phyloP scores from a whole-genome alignment of 1,284 basidiomycete genomes.

The Boletus mariae region DNA sequence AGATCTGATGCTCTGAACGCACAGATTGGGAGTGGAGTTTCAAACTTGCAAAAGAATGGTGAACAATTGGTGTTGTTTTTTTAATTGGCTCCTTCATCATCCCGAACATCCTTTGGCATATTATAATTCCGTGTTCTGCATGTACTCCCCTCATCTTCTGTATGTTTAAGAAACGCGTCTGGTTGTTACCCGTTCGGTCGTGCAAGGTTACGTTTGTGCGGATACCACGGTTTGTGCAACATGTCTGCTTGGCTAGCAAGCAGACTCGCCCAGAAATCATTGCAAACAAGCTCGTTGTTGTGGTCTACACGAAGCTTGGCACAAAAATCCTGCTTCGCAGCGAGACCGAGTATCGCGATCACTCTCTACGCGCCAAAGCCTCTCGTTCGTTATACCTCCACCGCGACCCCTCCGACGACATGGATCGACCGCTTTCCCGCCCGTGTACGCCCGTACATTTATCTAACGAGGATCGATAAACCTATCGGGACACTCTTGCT shows the following conservation, averaged over 20 bases:
- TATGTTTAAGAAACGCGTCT: slow-evolving; percentile 19
- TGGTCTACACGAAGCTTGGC: slow-evolving; percentile 1
- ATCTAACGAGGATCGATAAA: slow-evolving; percentile 88
- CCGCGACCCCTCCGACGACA: slow-evolving; percentile 33
- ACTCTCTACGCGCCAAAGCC: background rate
- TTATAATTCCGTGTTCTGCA: slow-evolving; percentile 23
- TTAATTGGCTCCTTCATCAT: slow-evolving; percentile 14
- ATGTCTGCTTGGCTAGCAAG: slow-evolving; percentile 18
- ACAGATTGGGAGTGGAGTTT: slow-evolving; percentile 81
- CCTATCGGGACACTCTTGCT: slow-evolving; percentile 91
- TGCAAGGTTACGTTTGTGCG: background rate
- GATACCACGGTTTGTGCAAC: background rate
- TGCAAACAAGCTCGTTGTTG: background rate
- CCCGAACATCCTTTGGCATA: slow-evolving; percentile 29
- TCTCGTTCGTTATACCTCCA: slow-evolving; percentile 19
- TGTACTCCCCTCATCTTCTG: slow-evolving; percentile 25
- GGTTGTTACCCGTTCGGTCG: slow-evolving; percentile 8
- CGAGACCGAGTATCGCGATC: background rate
- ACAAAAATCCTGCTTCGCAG: background rate
- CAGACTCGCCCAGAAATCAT: slow-evolving; percentile 2
- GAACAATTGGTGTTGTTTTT: slow-evolving; percentile 18
- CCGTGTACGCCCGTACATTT: slow-evolving; percentile 72
- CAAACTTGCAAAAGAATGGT: slow-evolving; percentile 83
- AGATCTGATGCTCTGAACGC: slow-evolving; percentile 5
- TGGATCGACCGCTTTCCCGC: slow-evolving; percentile 70